Evolutionary conservation across 2,329 filamentous ascomycete genomes (phyloP).

Genomic region (Trichophyton verrucosum): DNA sequence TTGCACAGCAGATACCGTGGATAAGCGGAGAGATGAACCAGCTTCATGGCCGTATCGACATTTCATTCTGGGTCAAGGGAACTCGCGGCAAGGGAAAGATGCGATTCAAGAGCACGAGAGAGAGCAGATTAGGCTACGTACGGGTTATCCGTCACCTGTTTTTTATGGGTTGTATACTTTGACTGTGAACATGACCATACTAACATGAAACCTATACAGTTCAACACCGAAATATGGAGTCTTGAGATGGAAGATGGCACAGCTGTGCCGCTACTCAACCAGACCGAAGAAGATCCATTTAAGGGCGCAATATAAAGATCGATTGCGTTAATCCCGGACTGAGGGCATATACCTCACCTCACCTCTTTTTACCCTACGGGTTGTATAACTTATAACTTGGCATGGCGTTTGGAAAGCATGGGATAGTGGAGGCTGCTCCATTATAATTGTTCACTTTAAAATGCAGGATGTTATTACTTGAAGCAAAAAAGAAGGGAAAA

Average conservation of each 20-base stretch:
- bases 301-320: conserved; percentile 14
- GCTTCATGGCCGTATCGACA: conserved; percentile 79
- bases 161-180: background rate
- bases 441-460: background rate
- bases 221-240: conserved; percentile 86
- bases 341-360: background rate
- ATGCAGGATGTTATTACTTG: background rate
- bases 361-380: background rate
- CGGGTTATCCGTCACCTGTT: conserved; percentile 17
- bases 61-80: conserved; percentile 76
- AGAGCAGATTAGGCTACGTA: conserved; percentile 48
- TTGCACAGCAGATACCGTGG: conserved; percentile 66
- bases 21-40: conserved; percentile 84
- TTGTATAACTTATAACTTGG: conserved; percentile 1
- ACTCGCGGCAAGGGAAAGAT: conserved; percentile 59
- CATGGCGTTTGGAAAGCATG: background rate
- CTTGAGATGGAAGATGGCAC: conserved; percentile 54
- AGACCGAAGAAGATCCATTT: conserved; percentile 58
- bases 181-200: background rate
- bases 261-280: conserved; percentile 65
- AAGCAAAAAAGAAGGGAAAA: background rate
- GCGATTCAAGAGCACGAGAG: conserved; percentile 65
- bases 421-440: background rate
- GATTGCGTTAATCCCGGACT: background rate
- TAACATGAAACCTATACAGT: conserved; percentile 35